Evolutionary conservation across 352 stramenopile genomes (phyloP), one percentile per base, ranked within the genome.

Genomic region (Phytopythium aichiense): DNA sequence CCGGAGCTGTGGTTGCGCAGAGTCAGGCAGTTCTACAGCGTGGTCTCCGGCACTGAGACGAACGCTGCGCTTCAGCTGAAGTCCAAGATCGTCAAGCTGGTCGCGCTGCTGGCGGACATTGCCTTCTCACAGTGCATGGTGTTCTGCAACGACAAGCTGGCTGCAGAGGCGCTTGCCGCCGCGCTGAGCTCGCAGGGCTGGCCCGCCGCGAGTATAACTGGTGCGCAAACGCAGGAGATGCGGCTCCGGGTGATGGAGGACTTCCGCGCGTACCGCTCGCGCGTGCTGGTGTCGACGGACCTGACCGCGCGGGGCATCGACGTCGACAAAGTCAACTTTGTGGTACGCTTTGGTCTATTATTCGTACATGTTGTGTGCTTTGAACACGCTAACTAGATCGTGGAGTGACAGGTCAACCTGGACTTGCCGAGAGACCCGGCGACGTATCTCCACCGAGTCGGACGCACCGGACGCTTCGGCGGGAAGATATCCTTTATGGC

Each of bases 121-220:
- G 62, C 76, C 40, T 93, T 93, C 61, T 74, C 78, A 40, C 81
- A 93, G 63, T 91, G 84, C 61, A 91, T 93, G 58, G 82, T 91
- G 37, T 93, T 93, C 59, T 92, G 80, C 69, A 93, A 93, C 68
- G 84, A 91, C 69, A 93, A 91, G 69, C 81, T 89, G 56, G 74
- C 81, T 9, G 80, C 84, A 0, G 82, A 92, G 63, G 82, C 80
- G 12, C 49, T 92, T 16, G 78, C 82, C 4, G 73, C 66, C 0
- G 82, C 80, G 16, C 70, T 93, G 25, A 60, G 58, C 18, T 65
- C 60, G 8, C 73, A 89, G 28, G 73, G 73, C 25, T 93, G 79
- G 78, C 80, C 82, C 6, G 73, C 81, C 9, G 73, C 69, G 25
- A 83, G 80, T 20, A 91, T 91, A 65, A 93, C 79, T 6, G 80